Evolutionary conservation across 805 yeast species (phyloP), one percentile per base, ranked within the genome.

Genomic region (Pichia deserticola): DNA sequence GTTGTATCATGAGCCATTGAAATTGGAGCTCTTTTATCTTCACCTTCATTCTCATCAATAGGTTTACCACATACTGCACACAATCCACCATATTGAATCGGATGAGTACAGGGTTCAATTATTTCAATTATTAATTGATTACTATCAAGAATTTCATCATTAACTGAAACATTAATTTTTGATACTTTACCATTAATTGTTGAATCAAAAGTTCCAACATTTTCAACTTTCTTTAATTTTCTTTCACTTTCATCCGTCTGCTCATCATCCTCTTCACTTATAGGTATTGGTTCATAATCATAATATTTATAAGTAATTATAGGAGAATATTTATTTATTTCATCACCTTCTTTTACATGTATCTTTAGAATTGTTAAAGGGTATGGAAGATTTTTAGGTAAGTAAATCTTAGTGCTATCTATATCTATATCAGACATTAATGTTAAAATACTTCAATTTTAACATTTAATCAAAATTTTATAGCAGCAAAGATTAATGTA

Each of bases 31-130:
- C 96, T 67, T 52, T 78, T 78, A 57, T 78, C 78, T 52, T 71
- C 75, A 30, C 32, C 32, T 63, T 90, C 97, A 48, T 74, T 73
- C 45, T 79, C 84, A 51, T 79, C 86, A 9, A 93, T 76, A 7
- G 86, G 78, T 51, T 79, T 80, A 6, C 98, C 98, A 65, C 99
- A 92, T 25, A 88, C 67, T 0, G 97, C 97, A 70, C 99, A 92
- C 40, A 92, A 73, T 0, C 98, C 98, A 12, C 95, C 96, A 61
- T 84, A 93, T 57, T 93, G 97, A 30, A 93, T 89, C 1, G 92
- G 79, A 66, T 93, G 99, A 11, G 88, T 75, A 61, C 99, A 93
- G 0, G 95, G 89, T 62, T 95, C 97, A 40, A 71, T 66, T 13
- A 92, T 73, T 39, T 72, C 69, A 32, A 82, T 74, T 12, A 92